phyloP scores from a whole-genome alignment of 192 early-diverging fungal genomes.

The Diversispora epigaea region DNA sequence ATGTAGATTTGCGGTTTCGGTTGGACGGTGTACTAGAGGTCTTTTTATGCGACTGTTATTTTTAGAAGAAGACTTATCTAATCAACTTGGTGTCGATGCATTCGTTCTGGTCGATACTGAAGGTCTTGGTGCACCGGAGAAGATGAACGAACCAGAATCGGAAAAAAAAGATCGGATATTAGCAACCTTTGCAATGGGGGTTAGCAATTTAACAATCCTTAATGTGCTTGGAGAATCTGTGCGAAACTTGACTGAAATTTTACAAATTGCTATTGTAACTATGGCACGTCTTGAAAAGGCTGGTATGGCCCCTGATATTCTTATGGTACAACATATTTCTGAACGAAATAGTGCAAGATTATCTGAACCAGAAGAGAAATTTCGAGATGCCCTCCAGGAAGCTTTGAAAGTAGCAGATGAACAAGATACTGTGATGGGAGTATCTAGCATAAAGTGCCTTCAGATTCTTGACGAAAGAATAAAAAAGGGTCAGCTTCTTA shows the following conservation, averaged over 20 bases:
- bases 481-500: conserved; percentile 25
- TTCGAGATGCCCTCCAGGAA: conserved; percentile 12
- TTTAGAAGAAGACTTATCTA: conserved; percentile 10
- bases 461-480: conserved; percentile 26
- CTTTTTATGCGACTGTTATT: too few species aligned
- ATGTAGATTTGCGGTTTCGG: conserved; percentile 30
- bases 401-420: conserved; percentile 26
- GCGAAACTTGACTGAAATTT: conserved; percentile 30
- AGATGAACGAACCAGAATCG: conserved; percentile 20
- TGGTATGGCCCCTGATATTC: conserved; percentile 31
- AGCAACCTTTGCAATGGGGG: conserved; percentile 33
- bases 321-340: conserved; percentile 32
- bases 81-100: conserved; percentile 29
- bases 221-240: conserved; percentile 29
- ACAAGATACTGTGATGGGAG: conserved; percentile 28
- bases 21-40: conserved; percentile 26
- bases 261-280: conserved; percentile 31
- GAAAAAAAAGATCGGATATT: conserved; percentile 31
- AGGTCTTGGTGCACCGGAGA: conserved; percentile 31
- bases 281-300: conserved; percentile 33
- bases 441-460: conserved; percentile 8
- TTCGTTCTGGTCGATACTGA: conserved; percentile 29
- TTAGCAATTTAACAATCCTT: conserved; percentile 31
- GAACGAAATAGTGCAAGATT: conserved; percentile 18
- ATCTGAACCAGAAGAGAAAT: conserved; percentile 13